phyloP scores from a whole-genome alignment of 257 asterid species.

The Solanum rostratum region DNA sequence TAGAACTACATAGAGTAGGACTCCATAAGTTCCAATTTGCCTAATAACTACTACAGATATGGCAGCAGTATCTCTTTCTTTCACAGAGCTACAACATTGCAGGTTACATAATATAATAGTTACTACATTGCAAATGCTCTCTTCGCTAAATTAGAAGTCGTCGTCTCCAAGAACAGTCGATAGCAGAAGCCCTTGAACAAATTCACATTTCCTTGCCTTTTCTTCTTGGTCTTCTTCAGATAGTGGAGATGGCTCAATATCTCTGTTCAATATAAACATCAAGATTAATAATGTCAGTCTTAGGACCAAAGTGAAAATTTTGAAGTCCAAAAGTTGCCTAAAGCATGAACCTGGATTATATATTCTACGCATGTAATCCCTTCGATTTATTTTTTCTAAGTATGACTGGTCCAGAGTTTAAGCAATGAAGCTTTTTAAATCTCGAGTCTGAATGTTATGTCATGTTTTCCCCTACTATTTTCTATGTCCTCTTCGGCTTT shows the following conservation, averaged over 20 bases:
- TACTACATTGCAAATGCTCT: not conserved
- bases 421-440: not conserved
- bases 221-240: constrained; percentile 69
- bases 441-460: not conserved
- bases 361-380: not conserved
- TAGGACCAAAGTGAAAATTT: not conserved
- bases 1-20: not conserved
- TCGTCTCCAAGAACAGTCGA: constrained; percentile 55
- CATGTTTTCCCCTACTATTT: not conserved
- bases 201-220: constrained; percentile 47
- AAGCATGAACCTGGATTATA: not conserved
- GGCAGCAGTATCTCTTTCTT: not conserved
- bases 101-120: not conserved
- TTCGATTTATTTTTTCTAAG: not conserved
- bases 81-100: not conserved
- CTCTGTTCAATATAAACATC: constrained; percentile 8
- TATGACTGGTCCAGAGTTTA: not conserved
- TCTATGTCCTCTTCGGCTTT: not conserved
- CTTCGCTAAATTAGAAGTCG: constrained; percentile 10
- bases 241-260: constrained; percentile 13
- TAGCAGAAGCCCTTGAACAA: constrained; percentile 55
- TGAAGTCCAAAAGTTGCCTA: not conserved
- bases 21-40: not conserved
- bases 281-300: not conserved
- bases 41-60: not conserved